Conservation (phyloP, 345 rosid genomes). For the Hirschfeldia incana region DNA sequence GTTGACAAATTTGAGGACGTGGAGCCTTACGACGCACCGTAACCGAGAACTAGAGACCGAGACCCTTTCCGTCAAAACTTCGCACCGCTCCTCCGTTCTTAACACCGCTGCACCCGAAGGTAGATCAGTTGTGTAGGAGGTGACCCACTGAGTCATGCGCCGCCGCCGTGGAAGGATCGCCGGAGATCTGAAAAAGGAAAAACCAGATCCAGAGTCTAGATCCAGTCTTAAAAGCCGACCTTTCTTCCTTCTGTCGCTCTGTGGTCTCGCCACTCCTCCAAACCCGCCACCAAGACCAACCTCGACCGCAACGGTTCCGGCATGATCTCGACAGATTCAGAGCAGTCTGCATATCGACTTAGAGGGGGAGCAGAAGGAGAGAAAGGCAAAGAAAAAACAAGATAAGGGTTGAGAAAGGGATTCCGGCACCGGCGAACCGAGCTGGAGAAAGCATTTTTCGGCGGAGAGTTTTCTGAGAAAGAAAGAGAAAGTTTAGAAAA, state of each 20-base stretch:
- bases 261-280: too few relatives aligned
- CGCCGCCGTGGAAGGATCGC: too few relatives aligned
- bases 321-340: neutral
- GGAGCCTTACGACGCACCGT: too few relatives aligned
- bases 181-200: too few relatives aligned
- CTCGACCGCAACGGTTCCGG: neutral
- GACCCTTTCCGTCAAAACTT: too few relatives aligned
- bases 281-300: too few relatives aligned
- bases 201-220: too few relatives aligned
- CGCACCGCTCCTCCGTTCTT: too few relatives aligned
- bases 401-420: neutral
- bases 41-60: too few relatives aligned
- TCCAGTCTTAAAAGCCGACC: too few relatives aligned
- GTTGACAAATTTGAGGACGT: neutral
- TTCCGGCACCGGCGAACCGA: neutral
- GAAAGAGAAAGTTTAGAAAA: neutral
- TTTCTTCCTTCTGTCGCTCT: too few relatives aligned
- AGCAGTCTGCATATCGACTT: neutral
- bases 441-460: neutral
- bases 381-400: neutral
- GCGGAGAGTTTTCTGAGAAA: neutral
- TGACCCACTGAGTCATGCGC: too few relatives aligned
- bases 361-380: neutral
- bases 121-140: neutral
- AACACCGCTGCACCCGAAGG: neutral